phyloP scores from a whole-genome alignment of 306 rosid genomes.

The Ammopiptanthus mongolicus region DNA sequence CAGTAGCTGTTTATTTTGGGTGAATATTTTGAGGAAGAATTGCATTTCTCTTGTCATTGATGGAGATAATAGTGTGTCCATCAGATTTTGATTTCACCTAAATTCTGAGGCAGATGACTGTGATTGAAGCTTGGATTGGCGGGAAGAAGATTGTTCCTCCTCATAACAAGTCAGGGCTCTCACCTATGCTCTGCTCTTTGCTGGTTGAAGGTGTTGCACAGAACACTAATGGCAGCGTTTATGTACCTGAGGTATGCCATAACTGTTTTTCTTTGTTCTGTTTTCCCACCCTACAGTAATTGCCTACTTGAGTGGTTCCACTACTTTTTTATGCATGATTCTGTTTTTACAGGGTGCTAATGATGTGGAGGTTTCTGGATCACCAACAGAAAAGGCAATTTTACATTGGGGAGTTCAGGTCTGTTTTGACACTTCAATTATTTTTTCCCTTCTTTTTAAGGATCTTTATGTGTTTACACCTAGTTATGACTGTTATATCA shows the following conservation, averaged over 20 bases:
- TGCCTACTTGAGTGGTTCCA: not conserved
- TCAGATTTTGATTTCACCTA: not conserved
- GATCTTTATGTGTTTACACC: not conserved
- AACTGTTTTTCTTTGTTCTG: not conserved
- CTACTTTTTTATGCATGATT: not conserved
- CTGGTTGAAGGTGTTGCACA: slow-evolving; percentile 72
- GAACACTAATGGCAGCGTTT: slow-evolving; percentile 76
- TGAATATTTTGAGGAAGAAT: slow-evolving; percentile 3
- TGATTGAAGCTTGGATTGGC: slow-evolving; percentile 63
- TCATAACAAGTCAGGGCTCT: slow-evolving; percentile 43
- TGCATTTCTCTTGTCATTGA: not conserved
- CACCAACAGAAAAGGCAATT: slow-evolving; percentile 93
- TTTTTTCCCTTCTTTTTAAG: not conserved
- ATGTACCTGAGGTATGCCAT: slow-evolving; percentile 55
- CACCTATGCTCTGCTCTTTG: slow-evolving; percentile 41
- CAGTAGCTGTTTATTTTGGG: slow-evolving; percentile 6
- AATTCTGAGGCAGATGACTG: slow-evolving; percentile 58
- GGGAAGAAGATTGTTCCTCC: slow-evolving; percentile 51
- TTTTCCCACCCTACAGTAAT: not conserved
- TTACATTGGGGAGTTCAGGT: slow-evolving; percentile 75
- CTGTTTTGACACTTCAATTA: not conserved
- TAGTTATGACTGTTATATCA: not conserved
- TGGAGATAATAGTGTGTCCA: not conserved
- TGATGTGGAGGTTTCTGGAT: slow-evolving; percentile 69
- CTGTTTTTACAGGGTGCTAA: slow-evolving; percentile 39